A percentile compares a stretch with the other conserved stretches of the same genome.
These are phyloP conservation scores for Paracoccidioides brasiliensis DNA, from an alignment of 2,329 filamentous ascomycete genomes.

Conservation along the genomic window DNA sequence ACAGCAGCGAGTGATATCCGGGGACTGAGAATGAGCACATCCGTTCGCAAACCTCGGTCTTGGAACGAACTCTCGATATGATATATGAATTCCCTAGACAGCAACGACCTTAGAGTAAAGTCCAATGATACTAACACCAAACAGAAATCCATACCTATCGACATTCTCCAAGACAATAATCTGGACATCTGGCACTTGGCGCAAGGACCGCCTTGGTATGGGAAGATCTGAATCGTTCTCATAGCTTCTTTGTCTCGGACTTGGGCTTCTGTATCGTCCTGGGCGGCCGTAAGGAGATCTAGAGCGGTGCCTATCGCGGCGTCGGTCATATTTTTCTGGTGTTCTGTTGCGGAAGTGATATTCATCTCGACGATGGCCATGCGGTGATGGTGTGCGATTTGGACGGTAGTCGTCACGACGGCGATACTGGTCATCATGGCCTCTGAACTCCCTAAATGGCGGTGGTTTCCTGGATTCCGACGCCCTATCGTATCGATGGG, in stretches of 20 bases:
- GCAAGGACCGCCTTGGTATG: slow-evolving; percentile 58
- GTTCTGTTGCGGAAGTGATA: slow-evolving; percentile 38
- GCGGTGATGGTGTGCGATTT: slow-evolving; percentile 47
- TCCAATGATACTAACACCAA: background rate
- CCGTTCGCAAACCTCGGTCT: slow-evolving; percentile 56
- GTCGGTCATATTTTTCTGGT: slow-evolving; percentile 39
- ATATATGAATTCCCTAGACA: slow-evolving; percentile 55
- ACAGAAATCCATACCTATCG: slow-evolving; percentile 34
- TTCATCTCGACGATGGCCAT: slow-evolving; percentile 51
- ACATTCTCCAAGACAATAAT: slow-evolving; percentile 70
- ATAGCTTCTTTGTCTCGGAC: slow-evolving; percentile 42
- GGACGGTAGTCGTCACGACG: slow-evolving; percentile 53
- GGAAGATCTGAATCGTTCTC: slow-evolving; percentile 52
- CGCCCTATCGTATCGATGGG: slow-evolving; percentile 34
- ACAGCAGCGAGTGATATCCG: slow-evolving; percentile 64
- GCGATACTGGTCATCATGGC: slow-evolving; percentile 33
- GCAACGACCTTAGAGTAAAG: slow-evolving; percentile 10
- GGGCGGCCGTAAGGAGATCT: slow-evolving; percentile 54
- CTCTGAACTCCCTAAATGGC: slow-evolving; percentile 36
- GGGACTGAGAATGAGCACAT: slow-evolving; percentile 67
- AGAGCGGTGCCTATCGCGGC: slow-evolving; percentile 49
- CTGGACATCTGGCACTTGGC: slow-evolving; percentile 78
- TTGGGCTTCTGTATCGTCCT: slow-evolving; percentile 55
- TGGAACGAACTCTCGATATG: slow-evolving; percentile 72
- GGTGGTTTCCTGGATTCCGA: slow-evolving; percentile 23